A percentile compares a stretch with the other conserved stretches of the same genome.
Evolutionary conservation across 192 early-diverging fungal species (phyloP).

Genomic region (Podila verticillata): DNA sequence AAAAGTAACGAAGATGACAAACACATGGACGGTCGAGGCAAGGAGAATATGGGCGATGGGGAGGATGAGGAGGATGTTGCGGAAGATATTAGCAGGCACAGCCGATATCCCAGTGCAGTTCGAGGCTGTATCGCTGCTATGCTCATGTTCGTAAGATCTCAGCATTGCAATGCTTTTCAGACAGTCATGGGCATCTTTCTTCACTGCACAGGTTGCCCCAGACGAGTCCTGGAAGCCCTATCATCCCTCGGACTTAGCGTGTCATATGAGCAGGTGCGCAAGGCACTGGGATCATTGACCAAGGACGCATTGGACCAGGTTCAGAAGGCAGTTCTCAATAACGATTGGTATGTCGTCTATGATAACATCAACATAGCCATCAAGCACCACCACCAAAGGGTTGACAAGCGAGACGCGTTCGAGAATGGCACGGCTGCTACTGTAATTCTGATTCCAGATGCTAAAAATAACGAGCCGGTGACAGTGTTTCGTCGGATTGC

Average conservation of each 20-base stretch:
- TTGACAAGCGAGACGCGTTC: slow-evolving; percentile 14
- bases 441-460: neutral
- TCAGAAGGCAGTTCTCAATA: neutral
- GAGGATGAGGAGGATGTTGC: too few species aligned
- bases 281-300: slow-evolving; percentile 12
- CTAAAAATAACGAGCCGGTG: too few species aligned
- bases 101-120: slow-evolving; percentile 10
- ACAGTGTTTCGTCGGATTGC: slow-evolving; percentile 7
- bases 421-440: slow-evolving; percentile 21
- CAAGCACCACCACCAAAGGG: slow-evolving; percentile 16
- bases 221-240: slow-evolving; percentile 1
- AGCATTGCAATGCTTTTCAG: slow-evolving; percentile 14
- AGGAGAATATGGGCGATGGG: too few species aligned
- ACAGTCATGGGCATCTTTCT: slow-evolving; percentile 30
- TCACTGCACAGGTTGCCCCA: slow-evolving; percentile 9
- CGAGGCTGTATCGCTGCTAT: slow-evolving; percentile 20
- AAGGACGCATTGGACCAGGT: slow-evolving; percentile 7
- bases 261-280: slow-evolving; percentile 11
- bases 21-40: too few species aligned
- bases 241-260: slow-evolving; percentile 13
- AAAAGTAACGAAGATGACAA: too few species aligned
- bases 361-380: slow-evolving; percentile 28
- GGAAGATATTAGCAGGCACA: neutral
- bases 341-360: slow-evolving; percentile 14
- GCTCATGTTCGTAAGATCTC: slow-evolving; percentile 19